Conservation (phyloP, 192 early-diverging fungal genomes). For the Rhizophagus prolifer region DNA sequence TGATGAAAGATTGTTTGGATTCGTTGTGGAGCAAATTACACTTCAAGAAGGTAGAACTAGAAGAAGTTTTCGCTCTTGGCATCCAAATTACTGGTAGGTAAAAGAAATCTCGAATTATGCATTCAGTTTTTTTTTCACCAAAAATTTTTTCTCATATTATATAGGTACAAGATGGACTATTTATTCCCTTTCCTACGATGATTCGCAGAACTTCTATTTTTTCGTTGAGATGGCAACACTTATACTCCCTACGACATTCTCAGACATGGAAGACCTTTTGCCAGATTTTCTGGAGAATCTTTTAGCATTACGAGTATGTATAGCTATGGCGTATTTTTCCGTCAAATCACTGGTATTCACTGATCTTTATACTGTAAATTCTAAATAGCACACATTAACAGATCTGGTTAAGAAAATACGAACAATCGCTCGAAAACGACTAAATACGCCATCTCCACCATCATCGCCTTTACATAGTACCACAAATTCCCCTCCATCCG, state of each 20-base stretch:
- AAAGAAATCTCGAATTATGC: conserved; percentile 1
- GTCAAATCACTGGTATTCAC: no score
- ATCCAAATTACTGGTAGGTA: conserved; percentile 23
- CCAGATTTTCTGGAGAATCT: no score
- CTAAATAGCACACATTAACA: no score
- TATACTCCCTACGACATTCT: conserved; percentile 15
- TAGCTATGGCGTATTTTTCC: no score
- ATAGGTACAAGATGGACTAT: conserved; percentile 26
- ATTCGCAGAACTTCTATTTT: conserved; percentile 24
- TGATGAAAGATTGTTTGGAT: conserved; percentile 11
- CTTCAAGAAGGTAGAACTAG: conserved; percentile 9
- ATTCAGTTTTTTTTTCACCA: conserved; percentile 18
- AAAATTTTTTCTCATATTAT: conserved; percentile 16
- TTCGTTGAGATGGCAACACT: conserved; percentile 26
- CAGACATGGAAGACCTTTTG: conserved; percentile 16
- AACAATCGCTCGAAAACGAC: no score
- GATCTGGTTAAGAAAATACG: no score
- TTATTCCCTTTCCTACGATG: conserved; percentile 26
- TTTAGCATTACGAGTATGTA: no score
- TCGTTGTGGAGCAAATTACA: conserved; percentile 4
- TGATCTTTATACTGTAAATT: no score
- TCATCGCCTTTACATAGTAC: no score
- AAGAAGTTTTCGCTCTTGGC: conserved; percentile 9
- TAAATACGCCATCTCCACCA: no score
- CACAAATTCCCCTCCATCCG: no score